These are phyloP conservation scores for Brassica rapa DNA, from an alignment of 345 rosid genomes.

Conservation along the genomic window DNA sequence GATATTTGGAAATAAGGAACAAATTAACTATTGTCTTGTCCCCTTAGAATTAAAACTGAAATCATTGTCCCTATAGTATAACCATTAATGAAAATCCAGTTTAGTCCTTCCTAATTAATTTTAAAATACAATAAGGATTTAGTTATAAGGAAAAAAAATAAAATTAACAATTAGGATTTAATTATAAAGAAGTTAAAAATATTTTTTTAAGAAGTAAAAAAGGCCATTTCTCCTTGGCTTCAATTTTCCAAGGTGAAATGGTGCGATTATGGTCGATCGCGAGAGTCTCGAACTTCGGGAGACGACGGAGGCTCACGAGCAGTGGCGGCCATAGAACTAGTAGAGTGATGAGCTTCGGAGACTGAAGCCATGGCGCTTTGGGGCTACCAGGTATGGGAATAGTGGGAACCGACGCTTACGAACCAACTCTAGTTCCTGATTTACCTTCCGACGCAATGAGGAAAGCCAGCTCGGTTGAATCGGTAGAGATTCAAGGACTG, in stretches of 20 bases:
- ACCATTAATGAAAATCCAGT: too few species aligned
- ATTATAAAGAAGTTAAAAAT: too few species aligned
- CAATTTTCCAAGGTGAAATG: background rate
- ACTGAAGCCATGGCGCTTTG: slow-evolving; percentile 77
- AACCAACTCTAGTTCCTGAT: slow-evolving; percentile 55
- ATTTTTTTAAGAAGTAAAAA: too few species aligned
- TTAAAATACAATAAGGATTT: too few species aligned
- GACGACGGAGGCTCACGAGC: background rate
- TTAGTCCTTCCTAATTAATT: too few species aligned
- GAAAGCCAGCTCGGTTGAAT: slow-evolving; percentile 82
- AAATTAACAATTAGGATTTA: too few species aligned
- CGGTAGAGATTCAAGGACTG: slow-evolving; percentile 55
- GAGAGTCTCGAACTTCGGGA: background rate
- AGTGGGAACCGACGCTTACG: slow-evolving; percentile 62
- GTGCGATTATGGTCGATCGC: background rate
- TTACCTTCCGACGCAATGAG: slow-evolving; percentile 63
- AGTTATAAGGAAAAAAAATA: too few species aligned
- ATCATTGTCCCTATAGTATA: background rate
- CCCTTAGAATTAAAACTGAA: background rate
- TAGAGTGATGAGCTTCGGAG: slow-evolving; percentile 84
- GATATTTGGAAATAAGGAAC: background rate
- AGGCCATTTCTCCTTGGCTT: background rate
- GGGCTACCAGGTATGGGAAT: slow-evolving; percentile 59
- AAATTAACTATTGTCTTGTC: background rate
- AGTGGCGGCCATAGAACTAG: background rate